phyloP scores from a whole-genome alignment of 495 filamentous ascomycete species.

The Penicillium cosmopolitanum region DNA sequence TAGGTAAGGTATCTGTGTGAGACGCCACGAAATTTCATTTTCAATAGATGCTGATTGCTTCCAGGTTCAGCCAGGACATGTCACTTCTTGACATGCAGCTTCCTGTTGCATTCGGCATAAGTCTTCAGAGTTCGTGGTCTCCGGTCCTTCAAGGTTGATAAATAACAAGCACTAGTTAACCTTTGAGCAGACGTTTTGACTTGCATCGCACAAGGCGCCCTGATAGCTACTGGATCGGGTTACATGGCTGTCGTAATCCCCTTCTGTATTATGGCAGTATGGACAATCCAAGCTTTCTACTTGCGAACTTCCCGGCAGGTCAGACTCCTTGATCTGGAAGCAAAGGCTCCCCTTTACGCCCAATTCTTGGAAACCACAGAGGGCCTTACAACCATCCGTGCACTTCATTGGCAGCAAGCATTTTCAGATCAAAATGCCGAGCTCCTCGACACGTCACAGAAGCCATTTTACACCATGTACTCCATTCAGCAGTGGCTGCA shows the following conservation, averaged over 20 bases:
- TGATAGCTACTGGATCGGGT: conserved; percentile 12
- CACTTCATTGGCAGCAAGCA: conserved; percentile 46
- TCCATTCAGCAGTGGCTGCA: conserved; percentile 49
- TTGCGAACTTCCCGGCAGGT: conserved; percentile 64
- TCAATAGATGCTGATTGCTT: not conserved
- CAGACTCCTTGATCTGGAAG: conserved; percentile 61
- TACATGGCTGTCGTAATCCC: conserved; percentile 12
- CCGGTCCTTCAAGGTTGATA: too few relatives aligned
- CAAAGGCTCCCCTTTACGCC: conserved; percentile 53
- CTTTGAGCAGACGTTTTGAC: not conserved
- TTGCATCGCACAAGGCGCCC: not conserved
- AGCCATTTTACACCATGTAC: conserved; percentile 48
- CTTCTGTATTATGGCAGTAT: conserved; percentile 3
- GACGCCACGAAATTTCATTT: too few relatives aligned
- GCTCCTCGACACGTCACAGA: conserved; percentile 42
- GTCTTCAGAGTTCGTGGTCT: too few relatives aligned
- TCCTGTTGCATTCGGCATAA: conserved; percentile 1
- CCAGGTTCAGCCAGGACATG: conserved; percentile 23
- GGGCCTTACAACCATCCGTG: conserved; percentile 52
- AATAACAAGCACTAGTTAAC: not conserved
- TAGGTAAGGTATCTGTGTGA: too few relatives aligned
- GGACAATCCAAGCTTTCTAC: conserved; percentile 51
- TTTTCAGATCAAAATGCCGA: conserved; percentile 26
- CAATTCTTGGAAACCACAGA: conserved; percentile 51
- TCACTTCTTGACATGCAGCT: conserved; percentile 13